Conservation (phyloP, 2,329 filamentous ascomycete genomes). For the Talaromyces sp. region DNA sequence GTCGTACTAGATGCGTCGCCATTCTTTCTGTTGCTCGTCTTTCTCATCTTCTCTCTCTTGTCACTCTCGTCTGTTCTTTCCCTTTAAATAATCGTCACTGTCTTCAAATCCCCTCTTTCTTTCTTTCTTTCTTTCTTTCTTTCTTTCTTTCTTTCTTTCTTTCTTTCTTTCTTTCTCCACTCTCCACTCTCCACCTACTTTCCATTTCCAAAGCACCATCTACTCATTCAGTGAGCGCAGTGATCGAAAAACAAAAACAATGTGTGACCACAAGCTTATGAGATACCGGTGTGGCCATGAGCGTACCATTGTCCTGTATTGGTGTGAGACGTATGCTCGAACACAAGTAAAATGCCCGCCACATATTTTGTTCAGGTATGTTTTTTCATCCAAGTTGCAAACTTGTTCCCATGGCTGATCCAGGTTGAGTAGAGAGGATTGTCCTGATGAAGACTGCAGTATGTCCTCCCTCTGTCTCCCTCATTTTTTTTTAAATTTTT, state of each 20-base stretch:
- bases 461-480: neutral
- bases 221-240: neutral
- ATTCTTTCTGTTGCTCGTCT: neutral
- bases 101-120: neutral
- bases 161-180: no score
- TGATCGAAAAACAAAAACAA: neutral
- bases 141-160: neutral
- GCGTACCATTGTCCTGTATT: constrained; percentile 3
- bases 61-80: neutral
- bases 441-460: constrained; percentile 9
- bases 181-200: neutral
- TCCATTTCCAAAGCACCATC: neutral
- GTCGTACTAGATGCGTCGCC: neutral
- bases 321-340: constrained; percentile 4
- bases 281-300: constrained; percentile 10
- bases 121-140: neutral
- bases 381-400: neutral
- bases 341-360: constrained; percentile 3
- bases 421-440: constrained; percentile 3
- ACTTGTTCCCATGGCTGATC: neutral
- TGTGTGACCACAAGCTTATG: constrained; percentile 10
- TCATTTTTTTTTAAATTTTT: neutral
- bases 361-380: constrained; percentile 7
- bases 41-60: neutral
- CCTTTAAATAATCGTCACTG: neutral